phyloP scores from a whole-genome alignment of 1,284 basidiomycete genomes.

The Sanghuangporus sanghuang region DNA sequence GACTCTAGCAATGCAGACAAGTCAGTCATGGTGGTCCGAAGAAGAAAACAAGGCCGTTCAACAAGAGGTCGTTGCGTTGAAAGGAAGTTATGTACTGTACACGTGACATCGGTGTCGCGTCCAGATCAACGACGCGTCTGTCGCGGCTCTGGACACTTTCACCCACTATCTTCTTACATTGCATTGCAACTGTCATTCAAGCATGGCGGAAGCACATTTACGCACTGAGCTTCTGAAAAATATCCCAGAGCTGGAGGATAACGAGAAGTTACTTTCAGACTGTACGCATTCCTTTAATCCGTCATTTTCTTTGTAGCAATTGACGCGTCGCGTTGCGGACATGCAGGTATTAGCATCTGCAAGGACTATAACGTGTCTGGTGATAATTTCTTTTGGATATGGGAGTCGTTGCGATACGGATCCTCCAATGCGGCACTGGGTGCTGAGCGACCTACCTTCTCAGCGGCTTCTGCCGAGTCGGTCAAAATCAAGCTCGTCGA shows the following conservation, averaged over 20 bases:
- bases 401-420: slow-evolving; percentile 53
- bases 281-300: slow-evolving; percentile 15
- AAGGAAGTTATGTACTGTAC: slow-evolving; percentile 29
- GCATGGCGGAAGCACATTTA: slow-evolving; percentile 1
- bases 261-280: slow-evolving; percentile 21
- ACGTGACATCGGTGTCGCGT: not conserved
- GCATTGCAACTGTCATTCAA: not conserved
- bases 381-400: slow-evolving; percentile 62
- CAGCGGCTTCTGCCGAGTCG: slow-evolving; percentile 42
- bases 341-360: slow-evolving; percentile 58
- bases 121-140: not conserved
- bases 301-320: too few species aligned
- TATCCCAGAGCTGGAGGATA: slow-evolving; percentile 9
- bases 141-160: not conserved
- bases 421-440: slow-evolving; percentile 27
- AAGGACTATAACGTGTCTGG: slow-evolving; percentile 54
- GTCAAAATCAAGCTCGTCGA: slow-evolving; percentile 52
- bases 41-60: not conserved
- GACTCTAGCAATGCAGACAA: slow-evolving; percentile 67
- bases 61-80: not conserved
- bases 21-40: slow-evolving; percentile 33
- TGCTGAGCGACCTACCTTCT: slow-evolving; percentile 37
- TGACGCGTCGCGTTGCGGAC: slow-evolving; percentile 1
- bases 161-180: not conserved
- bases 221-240: slow-evolving; percentile 10